Evolutionary conservation across 148 eudicot species (phyloP), one percentile per base, ranked within the genome.

Genomic region (Silene uniflora): DNA sequence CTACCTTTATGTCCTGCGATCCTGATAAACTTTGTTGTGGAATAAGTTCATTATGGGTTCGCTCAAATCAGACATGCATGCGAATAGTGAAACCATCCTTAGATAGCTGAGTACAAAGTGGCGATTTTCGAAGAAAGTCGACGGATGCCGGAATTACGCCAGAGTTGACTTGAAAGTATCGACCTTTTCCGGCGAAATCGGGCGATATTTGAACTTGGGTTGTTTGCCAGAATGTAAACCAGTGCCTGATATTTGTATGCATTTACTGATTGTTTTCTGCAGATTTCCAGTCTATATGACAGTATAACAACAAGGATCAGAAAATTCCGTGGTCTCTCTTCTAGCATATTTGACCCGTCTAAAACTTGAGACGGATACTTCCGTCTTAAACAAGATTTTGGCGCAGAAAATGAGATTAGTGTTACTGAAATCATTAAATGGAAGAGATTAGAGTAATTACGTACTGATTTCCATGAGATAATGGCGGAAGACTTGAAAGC

Each of bases 91-190:
- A 65, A 18, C 97, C 95, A 62, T 83, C 83, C 63, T 78, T 87
- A 74, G 67, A 67, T 12, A 94, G 86, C 23, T 89, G 82, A 1
- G 98, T 94, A 65, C 97, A 94, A 8, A 94, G 92, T 71, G 90
- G 89, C 49, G 91, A 86, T 32, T 85, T 86, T 35, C 68, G 49
- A 19, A 82, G 83, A 63, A 75, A 85, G 22, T 81, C 83, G 29
- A 90, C 85, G 8, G 92, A 90, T 17, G 96, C 91, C 4, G 83
- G 88, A 76, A 94, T 83, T 35, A 73, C 5, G 29, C 4, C 75
- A 1, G 87, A 78, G 8, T 85, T 47, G 62, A 87, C 72, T 32
- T 82, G 72, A 71, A 94, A 94, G 76, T 67, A 86, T 77, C 98
- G 86, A 1, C 98, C 98, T 74, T 49, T 74, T 2, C 87, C 84